Evolutionary conservation across 805 yeast species (phyloP).

Genomic region (Kregervanrija fluxuum): DNA sequence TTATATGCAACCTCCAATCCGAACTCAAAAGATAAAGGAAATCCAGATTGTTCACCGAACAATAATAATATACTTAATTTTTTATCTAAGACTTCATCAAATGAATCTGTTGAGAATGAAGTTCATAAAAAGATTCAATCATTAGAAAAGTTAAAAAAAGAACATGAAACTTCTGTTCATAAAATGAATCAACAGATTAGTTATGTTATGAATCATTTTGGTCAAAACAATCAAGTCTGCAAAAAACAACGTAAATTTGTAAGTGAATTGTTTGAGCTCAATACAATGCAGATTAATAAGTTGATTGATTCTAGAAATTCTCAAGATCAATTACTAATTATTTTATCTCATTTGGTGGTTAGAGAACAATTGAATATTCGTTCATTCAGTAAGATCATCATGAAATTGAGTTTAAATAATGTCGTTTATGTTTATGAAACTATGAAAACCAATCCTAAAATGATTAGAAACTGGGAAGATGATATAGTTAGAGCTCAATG

Average conservation of each 20-base stretch:
- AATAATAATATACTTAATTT: too few relatives aligned
- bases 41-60: too few relatives aligned
- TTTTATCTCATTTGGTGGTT: conserved; percentile 17
- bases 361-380: conserved; percentile 8
- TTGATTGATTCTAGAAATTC: not conserved
- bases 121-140: conserved; percentile 3
- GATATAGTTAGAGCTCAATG: conserved; percentile 11
- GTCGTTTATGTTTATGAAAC: conserved; percentile 9
- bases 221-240: too few relatives aligned
- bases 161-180: not conserved
- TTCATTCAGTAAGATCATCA: conserved; percentile 13
- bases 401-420: conserved; percentile 14
- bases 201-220: too few relatives aligned
- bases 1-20: too few relatives aligned
- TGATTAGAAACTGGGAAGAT: conserved; percentile 8
- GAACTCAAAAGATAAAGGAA: too few relatives aligned
- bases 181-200: too few relatives aligned
- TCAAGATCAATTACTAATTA: conserved; percentile 11
- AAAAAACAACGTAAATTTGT: not conserved
- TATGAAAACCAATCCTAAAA: conserved; percentile 4
- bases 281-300: not conserved
- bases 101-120: not conserved
- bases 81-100: too few relatives aligned
- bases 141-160: conserved; percentile 2
- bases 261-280: not conserved